phyloP scores from a whole-genome alignment of 2,329 filamentous ascomycete genomes.

The Trichoderma simmonsii region DNA sequence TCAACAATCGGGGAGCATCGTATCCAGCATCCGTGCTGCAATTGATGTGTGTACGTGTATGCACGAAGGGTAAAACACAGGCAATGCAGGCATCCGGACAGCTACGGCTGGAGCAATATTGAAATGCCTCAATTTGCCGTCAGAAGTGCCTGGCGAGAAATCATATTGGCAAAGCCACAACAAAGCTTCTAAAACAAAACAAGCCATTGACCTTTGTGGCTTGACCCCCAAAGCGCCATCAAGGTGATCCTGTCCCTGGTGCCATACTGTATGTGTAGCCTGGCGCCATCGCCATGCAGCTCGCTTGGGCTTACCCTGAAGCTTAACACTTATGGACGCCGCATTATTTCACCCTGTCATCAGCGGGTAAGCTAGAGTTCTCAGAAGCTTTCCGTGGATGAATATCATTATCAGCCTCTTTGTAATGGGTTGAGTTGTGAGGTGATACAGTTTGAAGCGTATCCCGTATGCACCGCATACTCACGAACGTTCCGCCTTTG shows the following conservation, averaged over 20 bases:
- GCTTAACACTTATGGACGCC: background rate
- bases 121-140: background rate
- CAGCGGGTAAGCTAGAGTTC: background rate
- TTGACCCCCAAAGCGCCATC: background rate
- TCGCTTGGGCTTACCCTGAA: constrained; percentile 4
- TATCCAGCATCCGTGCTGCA: background rate
- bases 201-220: constrained; percentile 3
- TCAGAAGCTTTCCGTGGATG: background rate
- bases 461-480: too few relatives aligned
- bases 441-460: background rate
- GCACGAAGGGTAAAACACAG: background rate
- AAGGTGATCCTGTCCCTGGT: background rate
- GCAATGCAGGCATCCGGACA: background rate
- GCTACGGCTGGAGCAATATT: background rate
- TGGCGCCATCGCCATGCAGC: background rate
- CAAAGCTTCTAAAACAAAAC: background rate
- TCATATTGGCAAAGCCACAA: background rate
- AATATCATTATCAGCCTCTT: background rate
- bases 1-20: constrained; percentile 14
- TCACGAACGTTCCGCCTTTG: background rate
- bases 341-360: background rate
- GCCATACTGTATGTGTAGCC: background rate
- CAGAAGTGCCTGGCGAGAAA: background rate
- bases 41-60: background rate
- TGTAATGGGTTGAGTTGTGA: background rate